Evolutionary conservation across 371 early-diverging fungal species (phyloP).

Genomic region (Mycotypha africana): DNA sequence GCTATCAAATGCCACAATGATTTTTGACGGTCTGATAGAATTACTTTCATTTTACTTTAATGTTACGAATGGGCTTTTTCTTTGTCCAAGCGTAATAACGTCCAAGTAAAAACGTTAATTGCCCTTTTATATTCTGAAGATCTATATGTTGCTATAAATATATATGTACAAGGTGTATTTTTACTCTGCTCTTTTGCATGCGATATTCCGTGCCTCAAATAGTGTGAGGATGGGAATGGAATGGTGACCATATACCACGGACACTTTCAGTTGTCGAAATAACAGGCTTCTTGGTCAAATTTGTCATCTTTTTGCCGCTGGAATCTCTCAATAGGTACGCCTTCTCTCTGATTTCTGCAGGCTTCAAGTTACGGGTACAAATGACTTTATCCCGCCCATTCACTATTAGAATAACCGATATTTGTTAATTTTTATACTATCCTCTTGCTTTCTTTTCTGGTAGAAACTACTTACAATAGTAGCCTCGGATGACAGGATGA

Average conservation of each 20-base stretch:
- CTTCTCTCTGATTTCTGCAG: constrained; percentile 57
- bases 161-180: too few species aligned
- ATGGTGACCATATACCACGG: constrained; percentile 88
- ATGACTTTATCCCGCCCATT: constrained; percentile 73
- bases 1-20: too few species aligned
- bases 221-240: constrained; percentile 66
- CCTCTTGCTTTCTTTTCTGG: neutral
- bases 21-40: too few species aligned
- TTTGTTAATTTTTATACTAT: neutral
- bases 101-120: too few species aligned
- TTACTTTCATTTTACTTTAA: too few species aligned
- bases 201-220: constrained; percentile 33
- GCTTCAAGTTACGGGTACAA: constrained; percentile 62
- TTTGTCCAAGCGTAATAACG: too few species aligned
- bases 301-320: constrained; percentile 58
- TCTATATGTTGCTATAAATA: too few species aligned
- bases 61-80: too few species aligned
- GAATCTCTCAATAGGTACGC: constrained; percentile 64
- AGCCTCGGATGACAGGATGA: constrained; percentile 73
- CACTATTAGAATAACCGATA: constrained; percentile 29
- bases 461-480: constrained; percentile 61
- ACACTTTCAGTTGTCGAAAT: constrained; percentile 76
- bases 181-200: too few species aligned
- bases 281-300: constrained; percentile 67
- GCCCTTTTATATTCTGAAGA: too few species aligned